Base-by-base conservation (phyloP, 75 land plant genomes). In the Sequoia sempervirens region DNA sequence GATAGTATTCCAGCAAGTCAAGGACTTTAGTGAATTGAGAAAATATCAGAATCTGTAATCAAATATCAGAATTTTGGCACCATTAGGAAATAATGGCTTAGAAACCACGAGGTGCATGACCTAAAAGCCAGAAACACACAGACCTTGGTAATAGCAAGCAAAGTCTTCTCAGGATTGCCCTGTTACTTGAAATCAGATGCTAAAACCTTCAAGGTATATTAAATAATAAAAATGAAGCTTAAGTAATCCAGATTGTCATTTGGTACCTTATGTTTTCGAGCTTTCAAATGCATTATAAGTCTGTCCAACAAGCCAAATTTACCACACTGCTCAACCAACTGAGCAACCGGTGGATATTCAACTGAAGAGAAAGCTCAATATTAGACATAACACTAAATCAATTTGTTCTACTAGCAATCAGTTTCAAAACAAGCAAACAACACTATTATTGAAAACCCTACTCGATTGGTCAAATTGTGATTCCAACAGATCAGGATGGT, bases 11-110 rank as follows among this genome's bases (percentile, higher is more conserved):
- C 61, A 97, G 86, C 47, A 97, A 86, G 88, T 97, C 96, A 81
- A 97, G 84, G 47, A 97, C 80, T 84, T 89, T 95, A 32, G 98
- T 96, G 93, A 90, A 92, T 84, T 97, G 99, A 34, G 98, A 94
- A 85, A 97, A 97, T 36, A 97, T 89, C 5, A 97, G 86, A 45
- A 95, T 93, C 99, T 97, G 90, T 82, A 87, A 40, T 38, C 32
- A 85, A 15, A 79, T 68, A 53, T 58, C 68, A 54, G 54, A 45
- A 79, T 10, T 20, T n/a, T 30, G 5, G 23, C 15, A 40, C 40
- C 43, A n/a, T 41, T 41, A 32, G 10, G 3, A 82, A 40, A 45
- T 20, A 2, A 45, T 8, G 41, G 32, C 30, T 76, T 43, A 76
- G 72, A 41, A 23, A 76, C 41, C 7, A 45, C 7, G 43, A 43